Percentiles rank a stretch among this genome's conserved stretches.
phyloP scores from a whole-genome alignment of 1,139 yeast genomes.

The Yamadazyma friedrichii region DNA sequence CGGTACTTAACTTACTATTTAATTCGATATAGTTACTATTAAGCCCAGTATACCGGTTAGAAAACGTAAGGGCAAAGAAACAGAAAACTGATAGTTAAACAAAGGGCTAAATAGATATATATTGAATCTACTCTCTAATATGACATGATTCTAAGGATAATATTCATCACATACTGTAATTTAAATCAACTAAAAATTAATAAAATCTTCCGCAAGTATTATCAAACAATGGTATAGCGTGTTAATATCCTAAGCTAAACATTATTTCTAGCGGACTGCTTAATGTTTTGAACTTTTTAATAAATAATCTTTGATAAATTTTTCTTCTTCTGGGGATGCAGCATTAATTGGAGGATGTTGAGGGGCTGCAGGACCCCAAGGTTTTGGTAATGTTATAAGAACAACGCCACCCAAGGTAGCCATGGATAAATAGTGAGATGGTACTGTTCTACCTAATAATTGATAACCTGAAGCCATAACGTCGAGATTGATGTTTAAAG shows the following conservation, averaged over 20 bases:
- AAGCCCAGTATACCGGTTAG: too few relatives aligned
- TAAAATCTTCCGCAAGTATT: too few relatives aligned
- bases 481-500: constrained; percentile 2
- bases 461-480: constrained; percentile 78
- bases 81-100: too few relatives aligned
- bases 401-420: constrained; percentile 67
- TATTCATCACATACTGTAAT: too few relatives aligned
- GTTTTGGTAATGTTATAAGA: constrained; percentile 63
- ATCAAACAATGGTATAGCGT: not conserved
- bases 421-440: constrained; percentile 69
- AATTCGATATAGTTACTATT: too few relatives aligned
- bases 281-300: constrained; percentile 40
- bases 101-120: not conserved
- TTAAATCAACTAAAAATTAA: too few relatives aligned
- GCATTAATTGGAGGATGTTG: constrained; percentile 72
- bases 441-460: constrained; percentile 73
- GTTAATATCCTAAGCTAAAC: not conserved
- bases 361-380: constrained; percentile 63
- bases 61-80: too few relatives aligned
- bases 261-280: not conserved
- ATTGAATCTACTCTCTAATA: not conserved
- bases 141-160: not conserved
- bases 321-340: constrained; percentile 83
- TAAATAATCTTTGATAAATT: constrained; percentile 54
- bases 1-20: too few relatives aligned